Evolutionary conservation across 805 yeast species (phyloP), one percentile per base, ranked within the genome.

Genomic region (Sugiyamaella smithiae): DNA sequence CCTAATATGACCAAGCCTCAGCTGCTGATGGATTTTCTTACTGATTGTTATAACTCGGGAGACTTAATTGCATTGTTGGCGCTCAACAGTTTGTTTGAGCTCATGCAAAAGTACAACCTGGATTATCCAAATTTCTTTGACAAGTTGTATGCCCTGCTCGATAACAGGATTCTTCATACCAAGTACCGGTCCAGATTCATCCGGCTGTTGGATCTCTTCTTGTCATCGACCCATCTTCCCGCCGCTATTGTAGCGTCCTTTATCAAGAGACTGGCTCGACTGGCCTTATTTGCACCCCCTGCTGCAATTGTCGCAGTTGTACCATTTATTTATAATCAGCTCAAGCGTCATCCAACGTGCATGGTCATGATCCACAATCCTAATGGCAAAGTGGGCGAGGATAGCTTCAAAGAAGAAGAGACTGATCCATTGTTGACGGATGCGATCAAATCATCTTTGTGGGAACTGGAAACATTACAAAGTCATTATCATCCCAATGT

Each of bases 401-500:
- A 93, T 63, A 85, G 95, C 3, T 91, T 77, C 62, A 72, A 84
- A 54, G 68, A 72, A 28, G 52, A 64, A 1, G 95, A 87, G 59
- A 46, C 53, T 1, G 88, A 91, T 63, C 99, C 99, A 2, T 73
- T 84, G 49, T 70, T 76, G 50, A 85, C 97, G 0, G 72, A 79
- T 28, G 97, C 98, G 3, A 70, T 90, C 29, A 82, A 77, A 5
- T 86, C 96, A 0, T 90, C 97, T 0, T 67, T 90, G 42, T 93
- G 99, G 99, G 99, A 93, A 67, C 64, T 91, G 49, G 87, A 85
- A 51, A 75, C 95, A 0, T 68, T 86, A 49, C 80, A 83, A 71
- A 67, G 78, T 9, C 99, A 93, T 64, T 91, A 89, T 63, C 98
- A 93, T 68, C 97, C 98, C 12, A 93, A 93, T 60, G 88, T 93